Percentiles rank a stretch among this genome's conserved stretches.
Conservation (phyloP, 2,329 filamentous ascomycete species). For the Botryotinia narcissicola region DNA sequence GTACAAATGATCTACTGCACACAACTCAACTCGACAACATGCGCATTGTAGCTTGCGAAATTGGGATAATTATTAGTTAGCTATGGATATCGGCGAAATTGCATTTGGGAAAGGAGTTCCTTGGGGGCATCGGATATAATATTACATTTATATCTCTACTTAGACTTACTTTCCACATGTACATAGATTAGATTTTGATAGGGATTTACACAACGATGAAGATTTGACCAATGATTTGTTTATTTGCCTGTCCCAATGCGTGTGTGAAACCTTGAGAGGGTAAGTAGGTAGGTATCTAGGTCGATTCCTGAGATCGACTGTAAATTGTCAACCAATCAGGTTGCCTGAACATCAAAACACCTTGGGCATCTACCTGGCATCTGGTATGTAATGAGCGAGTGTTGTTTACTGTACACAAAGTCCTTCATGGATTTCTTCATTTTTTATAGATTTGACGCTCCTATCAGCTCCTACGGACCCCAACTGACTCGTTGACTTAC, state of each 20-base stretch:
- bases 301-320: background rate
- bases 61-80: background rate
- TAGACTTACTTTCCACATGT: slow-evolving; percentile 2
- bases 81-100: background rate
- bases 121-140: background rate
- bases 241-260: background rate
- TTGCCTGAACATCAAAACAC: no score
- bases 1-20: slow-evolving; percentile 74
- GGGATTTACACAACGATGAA: background rate
- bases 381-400: background rate
- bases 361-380: background rate
- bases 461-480: background rate
- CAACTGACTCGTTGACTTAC: background rate
- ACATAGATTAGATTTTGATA: background rate
- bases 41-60: slow-evolving; percentile 33
- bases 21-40: slow-evolving; percentile 55
- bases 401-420: background rate
- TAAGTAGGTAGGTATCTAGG: background rate
- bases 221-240: background rate
- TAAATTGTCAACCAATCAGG: background rate
- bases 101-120: background rate
- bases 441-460: background rate
- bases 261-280: background rate
- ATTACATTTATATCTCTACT: background rate
- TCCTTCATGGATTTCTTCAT: background rate